Base-by-base conservation (phyloP, 2,329 filamentous ascomycete genomes). In the Zymoseptoria brevis region DNA sequence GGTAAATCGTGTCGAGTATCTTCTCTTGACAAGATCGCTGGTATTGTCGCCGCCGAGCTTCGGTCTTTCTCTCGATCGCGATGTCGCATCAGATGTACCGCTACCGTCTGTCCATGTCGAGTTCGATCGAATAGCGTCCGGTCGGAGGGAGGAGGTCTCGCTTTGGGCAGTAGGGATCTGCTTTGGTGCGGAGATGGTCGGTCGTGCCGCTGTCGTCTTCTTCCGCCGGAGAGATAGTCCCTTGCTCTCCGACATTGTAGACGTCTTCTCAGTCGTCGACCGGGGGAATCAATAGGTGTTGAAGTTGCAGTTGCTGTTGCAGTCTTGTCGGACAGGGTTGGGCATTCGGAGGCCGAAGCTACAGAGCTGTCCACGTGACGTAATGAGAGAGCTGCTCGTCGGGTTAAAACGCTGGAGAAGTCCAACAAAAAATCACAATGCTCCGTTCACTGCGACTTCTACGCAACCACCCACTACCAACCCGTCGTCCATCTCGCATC, bases 1-100 rank as follows among this genome's bases (percentile, higher is more conserved):
- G 13, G 68, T 66, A 74, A 96, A 96, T 61, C 93, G 87, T 50
- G 92, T 92, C 48, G 94, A 97, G 75, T 97, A 99, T 67, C 94
- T 82, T 67, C 91, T 84, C 78, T 97, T 97, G 60, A 99, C 92
- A 57, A 97, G 80, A 73, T 99, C 93, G 19, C 84, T 83, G 50
- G 85, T 87, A 67, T 83, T 81, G 54, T 73, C 72, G 59, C 72
- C 77, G 57, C 75, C 77, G 58, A 75, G 71, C 62, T 76, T 75
- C 48, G 75, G 73, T 57, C 76, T 72, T 65, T 78, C 75, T 45
- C 74, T 73, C 6, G 69, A 71, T 55, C 53, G 60, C 19, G 57
- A 64, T 53, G 53, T 58, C 49, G 58, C 26, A 50, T 59, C 59
- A 29, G 22, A 26, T 9, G 19, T 9, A 61, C 49, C 63, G 64